Evolutionary conservation across 2,329 filamentous ascomycete genomes (phyloP).

Genomic region (Phialemonium atrogriseum): DNA sequence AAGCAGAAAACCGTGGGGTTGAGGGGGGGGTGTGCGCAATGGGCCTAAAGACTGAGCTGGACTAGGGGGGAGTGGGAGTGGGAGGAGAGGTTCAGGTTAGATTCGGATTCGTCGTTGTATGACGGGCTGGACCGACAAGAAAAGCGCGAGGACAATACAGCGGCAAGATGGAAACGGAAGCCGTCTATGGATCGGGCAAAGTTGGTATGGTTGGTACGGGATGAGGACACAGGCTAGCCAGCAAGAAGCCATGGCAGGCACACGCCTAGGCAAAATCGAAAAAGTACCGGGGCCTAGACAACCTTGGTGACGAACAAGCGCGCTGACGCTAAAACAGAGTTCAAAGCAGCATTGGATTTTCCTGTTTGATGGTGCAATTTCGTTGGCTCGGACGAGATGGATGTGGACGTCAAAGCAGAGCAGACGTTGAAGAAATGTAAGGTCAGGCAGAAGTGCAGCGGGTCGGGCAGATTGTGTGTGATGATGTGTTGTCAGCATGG

Average conservation of each 20-base stretch:
- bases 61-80: constrained; percentile 12
- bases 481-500: constrained; percentile 44
- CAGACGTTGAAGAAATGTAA: constrained; percentile 11
- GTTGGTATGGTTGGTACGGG: no score
- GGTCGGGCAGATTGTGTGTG: constrained; percentile 31
- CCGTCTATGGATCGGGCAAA: no score
- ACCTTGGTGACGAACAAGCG: constrained; percentile 25
- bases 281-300: constrained; percentile 1
- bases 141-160: no score
- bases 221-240: no score
- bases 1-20: constrained; percentile 4
- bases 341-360: constrained; percentile 20
- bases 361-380: constrained; percentile 3
- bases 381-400: constrained; percentile 3
- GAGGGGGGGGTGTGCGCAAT: constrained; percentile 14
- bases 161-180: no score
- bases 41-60: constrained; percentile 8
- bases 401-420: constrained; percentile 1
- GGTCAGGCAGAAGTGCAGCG: constrained; percentile 40
- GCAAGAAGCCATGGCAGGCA: no score
- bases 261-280: no score
- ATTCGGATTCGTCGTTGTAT: constrained; percentile 9
- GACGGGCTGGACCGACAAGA: constrained; percentile 10
- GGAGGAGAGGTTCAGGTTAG: not conserved
- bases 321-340: constrained; percentile 25